Base-by-base conservation (phyloP, 2,329 filamentous ascomycete genomes). In the Apiospora arundinis region DNA sequence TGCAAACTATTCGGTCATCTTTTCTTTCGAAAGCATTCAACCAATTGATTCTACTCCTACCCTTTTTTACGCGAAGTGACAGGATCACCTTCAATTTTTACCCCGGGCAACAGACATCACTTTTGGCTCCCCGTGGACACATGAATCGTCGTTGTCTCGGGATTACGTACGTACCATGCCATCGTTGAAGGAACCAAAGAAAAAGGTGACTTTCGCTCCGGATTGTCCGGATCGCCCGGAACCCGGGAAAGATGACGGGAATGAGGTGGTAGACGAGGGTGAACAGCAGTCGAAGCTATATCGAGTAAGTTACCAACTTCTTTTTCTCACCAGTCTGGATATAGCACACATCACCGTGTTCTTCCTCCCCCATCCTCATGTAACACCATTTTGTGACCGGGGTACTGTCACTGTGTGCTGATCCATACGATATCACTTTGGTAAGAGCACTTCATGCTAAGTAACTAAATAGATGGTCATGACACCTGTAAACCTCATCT, bases 401-500 rank as follows among this genome's bases (percentile, higher is more conserved):
- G 9, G 21, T 8, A n/a, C 11, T 23, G 56, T 60, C 37, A 11
- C 52, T 11, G 2, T 14, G 4, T 14, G 32, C 18, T 63, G 45
- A 21, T 37, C 16, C 9, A 37, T 21, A 60, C 32, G 16, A 16
- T 37, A 60, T n/a, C 16, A 60, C 28, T 32, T 32, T 56, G 21
- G 46, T 56, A 6, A 5, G 25, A 18, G 8, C 32, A 25, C 52
- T 60, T 2, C 3, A 56, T 56, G 14, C 56, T 63, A 63, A 63
- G 21, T 40, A 48, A 46, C 14, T 14, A 5, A 11, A 40, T 40
- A 63, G 56, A 63, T 40, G 25, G 75, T 93, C 75, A 84, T 92
- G 81, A 91, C 90, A 0, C 91, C 92, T 9, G 75, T 93, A 73
- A 85, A 90, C 74, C 88, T 92, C 78, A 83, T 89, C 68, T 87